These are phyloP conservation scores for Extremus antarcticus DNA, from an alignment of 495 filamentous ascomycete genomes.

Conservation along the genomic window DNA sequence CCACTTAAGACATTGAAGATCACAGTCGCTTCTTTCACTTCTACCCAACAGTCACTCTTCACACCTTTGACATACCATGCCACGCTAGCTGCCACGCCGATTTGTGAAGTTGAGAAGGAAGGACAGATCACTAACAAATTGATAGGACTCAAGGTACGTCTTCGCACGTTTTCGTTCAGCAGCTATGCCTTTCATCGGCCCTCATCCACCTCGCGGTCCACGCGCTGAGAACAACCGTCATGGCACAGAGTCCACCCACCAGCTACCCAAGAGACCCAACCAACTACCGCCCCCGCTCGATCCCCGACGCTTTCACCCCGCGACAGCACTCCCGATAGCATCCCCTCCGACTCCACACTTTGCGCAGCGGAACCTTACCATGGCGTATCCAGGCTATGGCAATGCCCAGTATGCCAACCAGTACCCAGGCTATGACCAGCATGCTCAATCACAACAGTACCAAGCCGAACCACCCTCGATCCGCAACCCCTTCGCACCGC, in stretches of 20 bases:
- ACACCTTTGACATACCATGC: too few species aligned
- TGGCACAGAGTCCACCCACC: not conserved
- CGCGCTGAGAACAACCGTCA: not conserved
- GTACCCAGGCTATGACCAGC: slow-evolving; percentile 31
- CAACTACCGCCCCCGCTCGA: not conserved
- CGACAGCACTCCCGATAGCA: too few species aligned
- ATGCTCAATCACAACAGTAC: slow-evolving; percentile 21
- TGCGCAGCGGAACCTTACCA: not conserved
- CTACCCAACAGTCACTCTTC: too few species aligned
- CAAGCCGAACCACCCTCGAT: slow-evolving; percentile 59
- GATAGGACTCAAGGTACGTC: not conserved
- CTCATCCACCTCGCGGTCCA: too few species aligned
- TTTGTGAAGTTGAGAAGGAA: too few species aligned
- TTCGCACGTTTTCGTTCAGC: not conserved
- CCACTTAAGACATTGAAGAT: too few species aligned
- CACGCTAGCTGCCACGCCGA: too few species aligned
- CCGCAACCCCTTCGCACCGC: slow-evolving; percentile 67
- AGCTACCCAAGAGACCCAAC: not conserved
- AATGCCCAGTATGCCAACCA: slow-evolving; percentile 34
- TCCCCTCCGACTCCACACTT: not conserved
- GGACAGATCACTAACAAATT: not conserved
- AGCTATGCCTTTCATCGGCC: not conserved
- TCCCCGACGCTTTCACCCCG: not conserved
- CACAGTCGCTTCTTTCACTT: too few species aligned
- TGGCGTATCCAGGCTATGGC: not conserved